phyloP scores from a whole-genome alignment of 1,284 basidiomycete species.

The Ganoderma lucidum region DNA sequence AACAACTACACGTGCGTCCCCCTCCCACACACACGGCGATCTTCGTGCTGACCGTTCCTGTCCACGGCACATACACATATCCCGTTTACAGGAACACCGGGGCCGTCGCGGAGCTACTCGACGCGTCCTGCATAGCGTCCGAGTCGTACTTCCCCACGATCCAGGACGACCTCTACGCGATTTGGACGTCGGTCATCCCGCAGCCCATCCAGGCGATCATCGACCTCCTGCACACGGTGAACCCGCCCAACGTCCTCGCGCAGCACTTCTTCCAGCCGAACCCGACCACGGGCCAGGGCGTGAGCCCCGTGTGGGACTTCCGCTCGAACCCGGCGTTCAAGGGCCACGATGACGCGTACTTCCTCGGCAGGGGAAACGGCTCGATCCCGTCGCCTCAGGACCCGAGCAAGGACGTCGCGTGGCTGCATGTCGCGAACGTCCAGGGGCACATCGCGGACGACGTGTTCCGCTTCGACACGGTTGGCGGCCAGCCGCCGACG shows the following conservation, averaged over 20 bases:
- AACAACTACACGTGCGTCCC: constrained; percentile 46
- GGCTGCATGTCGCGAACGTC: constrained; percentile 58
- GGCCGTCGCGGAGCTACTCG: constrained; percentile 66
- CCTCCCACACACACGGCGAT: constrained; percentile 12
- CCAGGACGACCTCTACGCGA: constrained; percentile 50
- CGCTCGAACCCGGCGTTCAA: constrained; percentile 45
- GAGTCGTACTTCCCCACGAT: constrained; percentile 48
- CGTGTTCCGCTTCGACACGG: constrained; percentile 65
- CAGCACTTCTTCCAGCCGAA: constrained; percentile 65
- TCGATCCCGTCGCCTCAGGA: constrained; percentile 55
- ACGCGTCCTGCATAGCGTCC: constrained; percentile 61
- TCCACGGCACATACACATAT: not conserved
- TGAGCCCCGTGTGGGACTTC: constrained; percentile 67
- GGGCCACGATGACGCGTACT: constrained; percentile 56
- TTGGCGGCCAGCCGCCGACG: constrained; percentile 69
- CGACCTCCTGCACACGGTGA: constrained; percentile 38
- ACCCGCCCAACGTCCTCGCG: constrained; percentile 49
- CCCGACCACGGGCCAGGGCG: constrained; percentile 51
- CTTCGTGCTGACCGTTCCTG: constrained; percentile 3
- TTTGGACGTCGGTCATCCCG: constrained; percentile 44
- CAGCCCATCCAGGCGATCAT: constrained; percentile 49
- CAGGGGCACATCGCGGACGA: constrained; percentile 58
- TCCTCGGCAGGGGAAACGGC: constrained; percentile 53
- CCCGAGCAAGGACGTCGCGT: constrained; percentile 56
- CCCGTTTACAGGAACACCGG: constrained; percentile 45